Percentiles rank a stretch among this genome's conserved stretches.
Evolutionary conservation across 2,329 filamentous ascomycete species (phyloP).

Genomic region (Colletotrichum navitas): DNA sequence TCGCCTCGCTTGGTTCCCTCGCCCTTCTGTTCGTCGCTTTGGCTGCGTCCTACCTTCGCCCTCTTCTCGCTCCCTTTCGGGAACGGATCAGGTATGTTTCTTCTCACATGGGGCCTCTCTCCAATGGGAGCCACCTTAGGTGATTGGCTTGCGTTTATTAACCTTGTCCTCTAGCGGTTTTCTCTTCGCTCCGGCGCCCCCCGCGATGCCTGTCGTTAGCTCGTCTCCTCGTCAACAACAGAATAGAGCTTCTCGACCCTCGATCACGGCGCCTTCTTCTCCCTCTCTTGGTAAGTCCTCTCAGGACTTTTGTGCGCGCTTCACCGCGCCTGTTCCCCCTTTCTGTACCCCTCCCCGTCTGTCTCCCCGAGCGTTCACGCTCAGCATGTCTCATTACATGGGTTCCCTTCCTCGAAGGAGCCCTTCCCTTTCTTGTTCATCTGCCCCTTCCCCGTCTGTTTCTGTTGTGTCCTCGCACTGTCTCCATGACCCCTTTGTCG

Average conservation of each 20-base stretch:
- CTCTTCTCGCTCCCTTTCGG: background rate
- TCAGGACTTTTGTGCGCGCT: conserved; percentile 10
- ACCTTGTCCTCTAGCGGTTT: background rate
- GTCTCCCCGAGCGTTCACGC: conserved; percentile 11
- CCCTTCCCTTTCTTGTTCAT: background rate
- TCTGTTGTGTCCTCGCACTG: background rate
- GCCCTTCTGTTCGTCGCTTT: conserved; percentile 4
- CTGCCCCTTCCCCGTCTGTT: background rate
- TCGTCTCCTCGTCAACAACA: conserved; percentile 12
- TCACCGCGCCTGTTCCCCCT: background rate
- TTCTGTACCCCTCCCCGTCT: conserved; percentile 14
- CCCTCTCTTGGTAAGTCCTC: conserved; percentile 14
- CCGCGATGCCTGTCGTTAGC: conserved; percentile 16
- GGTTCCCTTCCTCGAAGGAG: conserved; percentile 1
- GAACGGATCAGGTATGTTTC: background rate
- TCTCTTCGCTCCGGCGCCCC: conserved; percentile 11
- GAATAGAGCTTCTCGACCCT: conserved; percentile 11
- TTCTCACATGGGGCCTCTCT: background rate
- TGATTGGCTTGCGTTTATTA: background rate
- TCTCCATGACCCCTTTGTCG: conserved; percentile 4
- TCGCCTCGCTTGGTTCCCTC: conserved; percentile 21
- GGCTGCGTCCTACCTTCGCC: background rate
- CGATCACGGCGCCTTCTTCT: conserved; percentile 22
- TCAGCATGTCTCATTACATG: conserved; percentile 23
- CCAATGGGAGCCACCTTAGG: background rate